Percentiles rank a stretch among this genome's conserved stretches.
phyloP scores from a whole-genome alignment of 805 yeast species.

The Metschnikowia reukaufii region DNA sequence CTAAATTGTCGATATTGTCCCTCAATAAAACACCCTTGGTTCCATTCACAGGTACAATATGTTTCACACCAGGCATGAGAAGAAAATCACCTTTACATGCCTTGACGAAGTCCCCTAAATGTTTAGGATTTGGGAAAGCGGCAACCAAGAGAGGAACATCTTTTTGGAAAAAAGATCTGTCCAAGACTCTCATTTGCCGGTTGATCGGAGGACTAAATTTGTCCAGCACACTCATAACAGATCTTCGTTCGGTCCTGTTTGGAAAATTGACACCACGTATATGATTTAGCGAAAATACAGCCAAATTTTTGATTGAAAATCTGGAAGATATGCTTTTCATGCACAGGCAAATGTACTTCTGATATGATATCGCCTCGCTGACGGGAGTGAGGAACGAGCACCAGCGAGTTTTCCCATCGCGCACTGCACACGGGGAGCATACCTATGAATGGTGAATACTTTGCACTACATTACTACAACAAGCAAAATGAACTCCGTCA shows the following conservation, averaged over 20 bases:
- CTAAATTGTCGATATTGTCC: conserved; percentile 45
- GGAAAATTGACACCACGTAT: conserved; percentile 11
- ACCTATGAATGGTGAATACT: not conserved
- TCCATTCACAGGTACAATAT: conserved; percentile 48
- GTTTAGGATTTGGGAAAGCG: conserved; percentile 63
- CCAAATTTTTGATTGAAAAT: not conserved
- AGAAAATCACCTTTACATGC: conserved; percentile 59
- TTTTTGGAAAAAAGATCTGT: conserved; percentile 60
- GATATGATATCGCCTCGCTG: not conserved
- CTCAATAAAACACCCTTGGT: conserved; percentile 61
- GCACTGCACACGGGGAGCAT: conserved; percentile 11
- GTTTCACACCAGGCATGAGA: conserved; percentile 67
- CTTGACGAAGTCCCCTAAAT: conserved; percentile 62
- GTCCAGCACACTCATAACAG: conserved; percentile 23
- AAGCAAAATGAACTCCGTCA: conserved; percentile 23
- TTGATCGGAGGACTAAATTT: conserved; percentile 64
- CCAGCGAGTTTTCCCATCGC: conserved; percentile 13
- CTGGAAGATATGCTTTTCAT: conserved; percentile 1
- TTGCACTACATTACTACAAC: not conserved
- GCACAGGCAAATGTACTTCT: not conserved
- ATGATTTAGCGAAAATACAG: not conserved
- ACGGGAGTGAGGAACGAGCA: not conserved
- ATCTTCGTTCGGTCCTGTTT: conserved; percentile 29
- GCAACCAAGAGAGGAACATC: conserved; percentile 67
- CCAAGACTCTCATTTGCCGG: conserved; percentile 62